Evolutionary conservation across 108 stramenopile species (phyloP).

Genomic region (Skeletonema marinoi): DNA sequence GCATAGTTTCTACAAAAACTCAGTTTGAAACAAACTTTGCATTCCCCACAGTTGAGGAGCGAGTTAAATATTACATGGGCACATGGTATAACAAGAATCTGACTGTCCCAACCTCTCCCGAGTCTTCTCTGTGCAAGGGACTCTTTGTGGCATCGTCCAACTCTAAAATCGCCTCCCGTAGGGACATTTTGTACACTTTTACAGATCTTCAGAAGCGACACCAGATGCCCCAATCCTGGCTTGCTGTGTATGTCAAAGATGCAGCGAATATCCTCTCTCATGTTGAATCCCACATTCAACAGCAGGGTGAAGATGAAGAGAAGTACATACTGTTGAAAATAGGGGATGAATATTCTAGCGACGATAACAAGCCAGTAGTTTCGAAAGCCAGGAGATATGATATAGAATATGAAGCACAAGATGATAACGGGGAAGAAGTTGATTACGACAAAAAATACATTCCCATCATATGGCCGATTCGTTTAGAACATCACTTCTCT

Average conservation of each 20-base stretch:
- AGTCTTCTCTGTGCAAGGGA: background rate
- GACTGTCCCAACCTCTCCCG: background rate
- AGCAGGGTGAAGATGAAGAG: no score
- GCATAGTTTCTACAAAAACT: background rate
- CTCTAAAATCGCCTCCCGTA: background rate
- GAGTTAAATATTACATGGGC: slow-evolving; percentile 19
- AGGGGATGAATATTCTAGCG: no score
- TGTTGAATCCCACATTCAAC: background rate
- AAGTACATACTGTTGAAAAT: no score
- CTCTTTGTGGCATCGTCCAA: background rate
- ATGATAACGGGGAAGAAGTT: background rate
- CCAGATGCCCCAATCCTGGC: background rate
- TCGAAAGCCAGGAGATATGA: background rate
- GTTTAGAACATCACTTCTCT: background rate
- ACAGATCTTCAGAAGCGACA: background rate
- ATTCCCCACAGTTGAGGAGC: slow-evolving; percentile 5
- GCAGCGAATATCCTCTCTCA: background rate
- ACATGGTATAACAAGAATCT: background rate
- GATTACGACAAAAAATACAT: background rate
- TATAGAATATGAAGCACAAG: background rate
- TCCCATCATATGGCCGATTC: slow-evolving; percentile 12
- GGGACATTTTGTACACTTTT: background rate
- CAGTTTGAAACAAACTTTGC: slow-evolving; percentile 4
- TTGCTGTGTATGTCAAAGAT: background rate
- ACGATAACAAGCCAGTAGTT: background rate